A percentile compares a stretch with the other conserved stretches of the same genome.
Conservation (phyloP, 306 rosid genomes). For the Potentilla sterilis region DNA sequence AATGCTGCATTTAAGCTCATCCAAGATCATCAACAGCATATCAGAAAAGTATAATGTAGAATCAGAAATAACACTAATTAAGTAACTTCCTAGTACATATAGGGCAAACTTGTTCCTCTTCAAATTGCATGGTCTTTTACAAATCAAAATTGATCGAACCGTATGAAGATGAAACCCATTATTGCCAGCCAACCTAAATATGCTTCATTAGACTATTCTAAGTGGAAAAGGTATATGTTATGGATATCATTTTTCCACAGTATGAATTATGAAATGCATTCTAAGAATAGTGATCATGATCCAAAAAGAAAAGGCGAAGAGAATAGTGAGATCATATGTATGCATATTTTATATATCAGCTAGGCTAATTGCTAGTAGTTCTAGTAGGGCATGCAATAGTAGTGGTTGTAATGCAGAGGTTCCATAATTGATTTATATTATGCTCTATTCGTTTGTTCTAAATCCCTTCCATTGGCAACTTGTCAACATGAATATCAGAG, state of each 20-base stretch:
- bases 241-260: background rate
- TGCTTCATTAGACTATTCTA: slow-evolving; percentile 5
- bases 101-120: background rate
- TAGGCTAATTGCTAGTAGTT: slow-evolving; percentile 14
- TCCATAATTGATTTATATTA: slow-evolving; percentile 15
- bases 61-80: background rate
- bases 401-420: slow-evolving; percentile 35
- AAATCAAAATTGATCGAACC: background rate
- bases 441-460: slow-evolving; percentile 59
- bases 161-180: background rate
- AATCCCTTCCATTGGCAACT: slow-evolving; percentile 40
- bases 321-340: slow-evolving; percentile 7
- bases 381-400: slow-evolving; percentile 23
- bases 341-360: background rate
- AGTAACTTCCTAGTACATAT: background rate
- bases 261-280: slow-evolving; percentile 1
- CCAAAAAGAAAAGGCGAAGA: background rate
- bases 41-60: background rate
- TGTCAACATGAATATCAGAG: slow-evolving; percentile 32
- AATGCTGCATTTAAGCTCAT: background rate
- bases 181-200: background rate
- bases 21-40: slow-evolving; percentile 1
- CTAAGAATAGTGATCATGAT: background rate
- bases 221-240: background rate
- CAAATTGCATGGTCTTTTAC: background rate